Evolutionary conservation across 2,329 filamentous ascomycete species (phyloP), one percentile per base, ranked within the genome.

Genomic region (Akanthomyces lecanii): DNA sequence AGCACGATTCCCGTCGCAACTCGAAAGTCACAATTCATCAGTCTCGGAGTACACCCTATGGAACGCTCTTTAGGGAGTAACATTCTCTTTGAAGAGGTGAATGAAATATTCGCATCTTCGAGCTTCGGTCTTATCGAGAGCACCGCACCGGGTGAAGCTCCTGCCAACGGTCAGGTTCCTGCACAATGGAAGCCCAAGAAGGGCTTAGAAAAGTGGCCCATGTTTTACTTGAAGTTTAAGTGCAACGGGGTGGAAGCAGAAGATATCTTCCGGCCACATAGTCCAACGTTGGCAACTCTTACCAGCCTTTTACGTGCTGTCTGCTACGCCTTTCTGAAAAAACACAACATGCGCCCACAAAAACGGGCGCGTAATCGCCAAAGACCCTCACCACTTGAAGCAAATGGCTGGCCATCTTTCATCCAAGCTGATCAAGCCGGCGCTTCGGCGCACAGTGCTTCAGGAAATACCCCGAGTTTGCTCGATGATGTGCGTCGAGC

Each of bases 151-250:
- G 67, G 1, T 33, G 33, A 40, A 63, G 59, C 6, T 75, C 21
- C 18, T 10, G 11, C 28, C 10, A 18, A 42, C 5, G 4, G 14
- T 42, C 21, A 25, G 16, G 7, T 23, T 12, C 23, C n/a, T 28
- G 18, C 42, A 8, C 10, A 5, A 33, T 18, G 25, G 36, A 85
- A 80, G 69, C 74, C 76, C 14, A 81, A 79, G 50, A 94, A 91
- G 71, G 82, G 86, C 0, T 78, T 93, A 11, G 92, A 97, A 69
- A 84, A 86, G 57, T 95, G 91, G 87, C 92, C 94, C 0, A 94
- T 94, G 87, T 98, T 97, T 69, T 89, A 88, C 68, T 76, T 98
- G n/a, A 85, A 85, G 33, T 83, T 97, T 42, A 76, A 80, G 2
- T 69, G 82, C 45, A 63, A 61, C 25, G 61, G 53, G 52, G 62